Evolutionary conservation across 805 yeast species (phyloP).

Genomic region (Pichia nanzhaoensis): DNA sequence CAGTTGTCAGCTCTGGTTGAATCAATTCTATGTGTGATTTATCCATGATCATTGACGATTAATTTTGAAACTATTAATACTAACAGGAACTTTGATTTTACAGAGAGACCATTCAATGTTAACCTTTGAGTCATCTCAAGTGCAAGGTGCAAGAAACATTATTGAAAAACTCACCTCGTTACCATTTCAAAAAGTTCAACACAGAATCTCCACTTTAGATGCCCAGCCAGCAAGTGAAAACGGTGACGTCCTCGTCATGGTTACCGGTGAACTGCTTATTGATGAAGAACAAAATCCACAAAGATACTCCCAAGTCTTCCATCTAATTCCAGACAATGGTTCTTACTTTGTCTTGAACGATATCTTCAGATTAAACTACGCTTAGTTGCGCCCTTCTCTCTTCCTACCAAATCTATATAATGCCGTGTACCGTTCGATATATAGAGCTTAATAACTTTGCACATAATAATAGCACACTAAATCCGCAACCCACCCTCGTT

Average conservation of each 20-base stretch:
- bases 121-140: constrained; percentile 90
- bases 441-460: too few relatives aligned
- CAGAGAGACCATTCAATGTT: constrained; percentile 93
- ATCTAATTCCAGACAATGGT: constrained; percentile 85
- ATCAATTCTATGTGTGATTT: too few relatives aligned
- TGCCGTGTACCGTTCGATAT: neutral
- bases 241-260: constrained; percentile 94
- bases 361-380: constrained; percentile 90
- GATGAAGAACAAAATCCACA: constrained; percentile 96
- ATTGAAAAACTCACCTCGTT: constrained; percentile 85
- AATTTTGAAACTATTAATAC: too few relatives aligned
- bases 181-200: constrained; percentile 90
- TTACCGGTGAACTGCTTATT: constrained; percentile 87
- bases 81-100: constrained; percentile 4
- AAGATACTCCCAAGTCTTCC: constrained; percentile 96
- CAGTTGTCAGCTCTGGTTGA: too few relatives aligned
- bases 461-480: too few relatives aligned
- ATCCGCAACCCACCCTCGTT: too few relatives aligned
- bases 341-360: constrained; percentile 95
- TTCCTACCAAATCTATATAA: neutral
- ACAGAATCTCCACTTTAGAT: constrained; percentile 89
- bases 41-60: too few relatives aligned
- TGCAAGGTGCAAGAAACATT: constrained; percentile 89
- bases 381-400: constrained; percentile 27
- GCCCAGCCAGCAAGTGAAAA: constrained; percentile 95